Percentiles rank a stretch among this genome's conserved stretches.
These are phyloP conservation scores for Fusarium caatingaense DNA, from an alignment of 2,329 filamentous ascomycete genomes.

Conservation along the genomic window DNA sequence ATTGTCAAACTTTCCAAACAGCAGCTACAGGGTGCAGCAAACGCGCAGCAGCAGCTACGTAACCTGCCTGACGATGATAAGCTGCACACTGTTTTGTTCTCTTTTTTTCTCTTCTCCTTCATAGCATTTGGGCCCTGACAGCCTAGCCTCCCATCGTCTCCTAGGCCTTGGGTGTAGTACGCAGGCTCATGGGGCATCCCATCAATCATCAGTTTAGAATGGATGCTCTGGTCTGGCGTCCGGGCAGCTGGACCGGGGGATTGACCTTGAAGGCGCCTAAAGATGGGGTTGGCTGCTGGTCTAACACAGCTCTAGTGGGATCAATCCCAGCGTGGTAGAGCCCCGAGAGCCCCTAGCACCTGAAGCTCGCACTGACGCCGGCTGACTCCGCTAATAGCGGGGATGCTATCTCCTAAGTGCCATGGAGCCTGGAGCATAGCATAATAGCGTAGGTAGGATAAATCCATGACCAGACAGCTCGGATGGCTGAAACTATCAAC, in stretches of 20 bases:
- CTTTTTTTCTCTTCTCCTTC: background rate
- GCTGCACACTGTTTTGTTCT: background rate
- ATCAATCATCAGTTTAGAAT: slow-evolving; percentile 22
- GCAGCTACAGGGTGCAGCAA: slow-evolving; percentile 17
- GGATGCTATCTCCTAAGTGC: slow-evolving; percentile 35
- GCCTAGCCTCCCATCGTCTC: background rate
- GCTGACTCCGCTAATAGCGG: slow-evolving; percentile 43
- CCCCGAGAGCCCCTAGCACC: slow-evolving; percentile 35
- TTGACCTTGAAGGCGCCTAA: slow-evolving; percentile 37
- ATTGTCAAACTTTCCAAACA: slow-evolving; percentile 11
- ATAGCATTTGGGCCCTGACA: background rate
- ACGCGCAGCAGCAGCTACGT: background rate
- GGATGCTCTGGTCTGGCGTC: slow-evolving; percentile 12
- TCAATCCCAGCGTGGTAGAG: slow-evolving; percentile 33
- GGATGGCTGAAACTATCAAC: slow-evolving; percentile 23
- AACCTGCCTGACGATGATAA: background rate
- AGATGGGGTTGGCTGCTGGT: slow-evolving; percentile 44
- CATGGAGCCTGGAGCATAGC: slow-evolving; percentile 6
- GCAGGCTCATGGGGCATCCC: slow-evolving; percentile 12
- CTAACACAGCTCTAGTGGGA: slow-evolving; percentile 35
- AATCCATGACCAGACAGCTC: slow-evolving; percentile 30
- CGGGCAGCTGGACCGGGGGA: slow-evolving; percentile 35
- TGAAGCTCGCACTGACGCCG: slow-evolving; percentile 42
- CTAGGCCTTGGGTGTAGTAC: background rate
- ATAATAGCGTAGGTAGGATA: slow-evolving; percentile 5